Base-by-base conservation (phyloP, 2,329 filamentous ascomycete species). In the Nigrospora sphaerica region DNA sequence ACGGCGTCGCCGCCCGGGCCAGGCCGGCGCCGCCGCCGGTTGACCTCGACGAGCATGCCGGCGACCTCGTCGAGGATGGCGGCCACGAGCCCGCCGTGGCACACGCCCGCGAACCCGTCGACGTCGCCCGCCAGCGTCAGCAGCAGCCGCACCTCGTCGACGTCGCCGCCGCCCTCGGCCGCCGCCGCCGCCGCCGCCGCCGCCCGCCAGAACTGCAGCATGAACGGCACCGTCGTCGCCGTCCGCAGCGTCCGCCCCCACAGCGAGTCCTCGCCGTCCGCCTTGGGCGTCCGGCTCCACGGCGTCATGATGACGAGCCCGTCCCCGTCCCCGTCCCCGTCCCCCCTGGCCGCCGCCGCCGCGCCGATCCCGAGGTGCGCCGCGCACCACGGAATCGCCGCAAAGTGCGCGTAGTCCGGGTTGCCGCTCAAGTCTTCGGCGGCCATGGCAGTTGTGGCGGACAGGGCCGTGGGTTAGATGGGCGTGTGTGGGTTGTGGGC, bases 1-100 rank as follows among this genome's bases (percentile, higher is more conserved):
- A 36, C 19, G 41, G 17, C 16, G 14, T 66, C 61, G 14, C 59
- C 42, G 1, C 47, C 41, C 3, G 49, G 34, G 6, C 53, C 48
- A 7, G 59, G 12, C 17, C 23, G n/a, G 41, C n/a, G 17, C 38
- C 18, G 33, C n/a, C 42, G 23, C 34, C 23, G 46, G 50, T 77
- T 76, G 28, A 71, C 54, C 3, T 64, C 64, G 11, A 78, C 62
- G 16, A 80, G 51, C 6, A 73, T 63, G 1, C 79, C 77, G 57
- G 77, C 73, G 6, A 67, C 62, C 56, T 85, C 80, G 55, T 85
- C 80, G 18, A 85, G 58, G n/a, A 84, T 57, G 0, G 74, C 71
- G 10, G 72, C 71, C 7, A 78, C 69, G 31, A 83, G 70, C 1
- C 80, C 81, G 17, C 81, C 80, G 57, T 85, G 81, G 11, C 69